Evolutionary conservation across 2,329 filamentous ascomycete species (phyloP).

Genomic region (Neopestalotiopsis sp.): DNA sequence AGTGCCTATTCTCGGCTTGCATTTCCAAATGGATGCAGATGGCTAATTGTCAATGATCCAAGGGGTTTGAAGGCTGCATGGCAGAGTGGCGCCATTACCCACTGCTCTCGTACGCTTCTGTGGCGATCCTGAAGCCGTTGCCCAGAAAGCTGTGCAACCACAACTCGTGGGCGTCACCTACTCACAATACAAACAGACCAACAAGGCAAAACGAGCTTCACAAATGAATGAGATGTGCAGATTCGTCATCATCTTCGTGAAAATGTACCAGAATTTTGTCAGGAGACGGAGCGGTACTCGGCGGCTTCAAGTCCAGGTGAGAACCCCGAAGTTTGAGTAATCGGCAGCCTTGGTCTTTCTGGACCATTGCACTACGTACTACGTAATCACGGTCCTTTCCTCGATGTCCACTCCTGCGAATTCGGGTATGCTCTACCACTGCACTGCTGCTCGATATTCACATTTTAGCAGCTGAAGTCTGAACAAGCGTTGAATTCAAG

Average conservation of each 20-base stretch:
- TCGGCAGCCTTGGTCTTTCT: no score
- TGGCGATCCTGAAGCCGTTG: conserved; percentile 14
- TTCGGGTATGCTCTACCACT: neutral
- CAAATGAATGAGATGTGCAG: neutral
- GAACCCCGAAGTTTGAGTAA: neutral
- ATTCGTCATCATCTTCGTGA: neutral
- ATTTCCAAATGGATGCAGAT: conserved; percentile 10
- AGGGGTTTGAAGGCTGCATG: neutral
- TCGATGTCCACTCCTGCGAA: neutral
- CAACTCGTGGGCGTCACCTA: neutral
- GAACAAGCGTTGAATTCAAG: conserved; percentile 13
- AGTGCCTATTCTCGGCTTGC: neutral
- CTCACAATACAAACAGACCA: neutral
- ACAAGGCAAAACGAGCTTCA: neutral
- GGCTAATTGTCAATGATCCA: neutral
- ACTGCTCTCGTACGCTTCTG: conserved; percentile 19
- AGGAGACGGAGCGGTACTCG: neutral
- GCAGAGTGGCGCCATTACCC: conserved; percentile 20
- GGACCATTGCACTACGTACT: no score
- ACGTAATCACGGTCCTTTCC: neutral
- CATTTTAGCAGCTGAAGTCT: conserved; percentile 9
- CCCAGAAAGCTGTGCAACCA: conserved; percentile 4
- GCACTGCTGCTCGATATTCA: neutral
- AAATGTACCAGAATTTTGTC: neutral
- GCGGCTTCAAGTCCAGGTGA: neutral